These are phyloP conservation scores for Zygosaccharomyces gambellarensis DNA, from an alignment of 805 yeast genomes.

Conservation along the genomic window DNA sequence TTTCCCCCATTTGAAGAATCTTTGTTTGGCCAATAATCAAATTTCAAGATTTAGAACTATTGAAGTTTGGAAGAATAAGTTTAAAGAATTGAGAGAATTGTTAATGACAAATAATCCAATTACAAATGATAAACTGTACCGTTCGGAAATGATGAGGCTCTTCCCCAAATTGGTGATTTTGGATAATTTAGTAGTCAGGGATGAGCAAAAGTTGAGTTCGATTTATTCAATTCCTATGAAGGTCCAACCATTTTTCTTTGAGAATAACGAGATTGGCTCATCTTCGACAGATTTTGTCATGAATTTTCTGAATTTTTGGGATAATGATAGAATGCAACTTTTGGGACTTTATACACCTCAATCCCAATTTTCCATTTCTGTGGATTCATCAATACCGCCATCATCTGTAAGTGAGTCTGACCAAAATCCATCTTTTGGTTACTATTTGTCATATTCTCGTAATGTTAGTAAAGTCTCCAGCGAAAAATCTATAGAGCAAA, in stretches of 20 bases:
- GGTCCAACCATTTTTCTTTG: conserved; percentile 70
- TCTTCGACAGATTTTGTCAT: conserved; percentile 73
- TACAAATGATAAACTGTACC: conserved; percentile 42
- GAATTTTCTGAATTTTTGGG: conserved; percentile 78
- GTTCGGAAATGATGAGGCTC: conserved; percentile 55
- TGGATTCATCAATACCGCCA: conserved; percentile 65
- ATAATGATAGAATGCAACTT: conserved; percentile 64
- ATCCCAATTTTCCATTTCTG: conserved; percentile 79
- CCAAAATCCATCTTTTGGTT: conserved; percentile 49
- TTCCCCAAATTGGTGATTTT: conserved; percentile 80
- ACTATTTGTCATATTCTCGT: conserved; percentile 69
- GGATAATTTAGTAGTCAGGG: conserved; percentile 74
- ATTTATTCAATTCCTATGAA: conserved; percentile 54
- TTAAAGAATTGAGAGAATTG: conserved; percentile 67
- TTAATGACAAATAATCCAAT: conserved; percentile 78
- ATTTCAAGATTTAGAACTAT: conserved; percentile 54
- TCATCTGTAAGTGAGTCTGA: conserved; percentile 34
- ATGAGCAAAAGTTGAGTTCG: conserved; percentile 53
- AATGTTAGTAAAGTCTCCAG: conserved; percentile 61
- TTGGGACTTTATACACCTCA: conserved; percentile 70
- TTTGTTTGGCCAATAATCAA: conserved; percentile 74
- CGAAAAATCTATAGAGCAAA: conserved; percentile 49
- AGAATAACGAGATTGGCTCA: conserved; percentile 62
- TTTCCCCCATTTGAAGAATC: conserved; percentile 71
- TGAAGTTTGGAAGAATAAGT: conserved; percentile 74